phyloP scores from a whole-genome alignment of 2,329 filamentous ascomycete genomes.

The Cyphellophora attinorum region DNA sequence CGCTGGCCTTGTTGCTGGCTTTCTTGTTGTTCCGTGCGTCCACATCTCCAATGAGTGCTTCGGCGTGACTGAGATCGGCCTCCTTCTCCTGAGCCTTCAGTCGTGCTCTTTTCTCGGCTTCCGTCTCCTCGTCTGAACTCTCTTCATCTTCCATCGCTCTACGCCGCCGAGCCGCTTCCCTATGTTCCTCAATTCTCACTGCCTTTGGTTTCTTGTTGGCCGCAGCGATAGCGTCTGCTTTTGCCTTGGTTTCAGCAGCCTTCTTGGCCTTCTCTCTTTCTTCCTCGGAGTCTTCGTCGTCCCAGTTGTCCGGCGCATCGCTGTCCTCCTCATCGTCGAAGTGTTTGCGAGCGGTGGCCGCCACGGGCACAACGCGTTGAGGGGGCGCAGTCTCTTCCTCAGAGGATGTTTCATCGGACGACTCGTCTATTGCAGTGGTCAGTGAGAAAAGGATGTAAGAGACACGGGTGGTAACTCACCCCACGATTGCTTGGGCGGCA shows the following conservation, averaged over 20 bases:
- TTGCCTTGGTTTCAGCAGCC: constrained; percentile 74
- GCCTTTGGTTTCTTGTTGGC: constrained; percentile 85
- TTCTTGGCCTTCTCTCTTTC: constrained; percentile 93
- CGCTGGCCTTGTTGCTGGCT: constrained; percentile 53
- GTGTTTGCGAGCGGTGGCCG: constrained; percentile 58
- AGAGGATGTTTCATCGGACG: constrained; percentile 42
- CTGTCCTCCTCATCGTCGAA: constrained; percentile 82
- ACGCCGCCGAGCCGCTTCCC: constrained; percentile 44
- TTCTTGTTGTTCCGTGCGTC: constrained; percentile 60
- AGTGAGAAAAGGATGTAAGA: neutral
- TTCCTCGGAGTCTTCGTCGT: constrained; percentile 89
- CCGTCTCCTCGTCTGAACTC: constrained; percentile 61
- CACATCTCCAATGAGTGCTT: constrained; percentile 77
- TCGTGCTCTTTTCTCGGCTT: constrained; percentile 62
- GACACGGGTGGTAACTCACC: neutral
- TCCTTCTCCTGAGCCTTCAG: constrained; percentile 75
- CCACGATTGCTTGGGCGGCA: neutral
- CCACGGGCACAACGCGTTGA: too few relatives aligned
- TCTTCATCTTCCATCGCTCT: constrained; percentile 48
- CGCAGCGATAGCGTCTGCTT: constrained; percentile 77
- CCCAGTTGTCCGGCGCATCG: constrained; percentile 93
- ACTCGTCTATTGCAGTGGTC: neutral
- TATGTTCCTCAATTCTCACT: constrained; percentile 73
- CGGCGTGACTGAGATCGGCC: constrained; percentile 76
- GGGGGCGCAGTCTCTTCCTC: constrained; percentile 26